Base-by-base conservation (phyloP, 169 alveolate genomes). In the Eimeria tenella region DNA sequence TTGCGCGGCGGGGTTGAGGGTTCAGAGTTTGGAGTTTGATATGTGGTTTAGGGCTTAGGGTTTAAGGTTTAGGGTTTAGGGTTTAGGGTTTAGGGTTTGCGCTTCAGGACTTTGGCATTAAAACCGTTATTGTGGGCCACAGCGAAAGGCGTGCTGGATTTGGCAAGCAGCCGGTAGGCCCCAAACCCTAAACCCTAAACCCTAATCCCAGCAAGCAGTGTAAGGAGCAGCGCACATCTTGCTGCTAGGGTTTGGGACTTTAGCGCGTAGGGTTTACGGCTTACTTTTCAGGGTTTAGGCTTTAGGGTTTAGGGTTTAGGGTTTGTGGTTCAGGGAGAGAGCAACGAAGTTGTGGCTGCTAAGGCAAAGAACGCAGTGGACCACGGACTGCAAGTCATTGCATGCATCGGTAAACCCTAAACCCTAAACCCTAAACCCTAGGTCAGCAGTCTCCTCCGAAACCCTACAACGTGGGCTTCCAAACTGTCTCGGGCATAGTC, bases 101-200 rank as follows among this genome's bases (percentile, higher is more conserved):
- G 50, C 97, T 98, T 94, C 97, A 96, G 88, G 99, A 99, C 83
- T 90, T 97, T 50, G 99, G 98, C 4, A 83, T 98, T n/a, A 95
- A 97, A 49, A 98, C 99, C 99, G 96, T 98, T 49, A 94, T 99
- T 55, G 94, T 99, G 56, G 99, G 99, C 13, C 99, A 99, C 96
- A 98, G 99, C 53, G 99, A 99, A 94, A 98, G 99, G 84, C 90
- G 95, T 21, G 87, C 42, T 4, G 95, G 95, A 17, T 91, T 91
- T 49, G 86, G 93, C 4, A 15, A 21, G 1, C 90, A 82, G 75
- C 62, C 77, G 90, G 90, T 56, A 25, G 19, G 21, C 58, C 53
- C 53, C 13, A 50, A 21, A 7, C 11, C 86, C 42, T 31, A 31
- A 31, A 31, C 15, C 81, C 15, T 25, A 31, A 31, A 31, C 42